Evolutionary conservation across 345 rosid species (phyloP).

Genomic region (Eucalyptus cloeziana): DNA sequence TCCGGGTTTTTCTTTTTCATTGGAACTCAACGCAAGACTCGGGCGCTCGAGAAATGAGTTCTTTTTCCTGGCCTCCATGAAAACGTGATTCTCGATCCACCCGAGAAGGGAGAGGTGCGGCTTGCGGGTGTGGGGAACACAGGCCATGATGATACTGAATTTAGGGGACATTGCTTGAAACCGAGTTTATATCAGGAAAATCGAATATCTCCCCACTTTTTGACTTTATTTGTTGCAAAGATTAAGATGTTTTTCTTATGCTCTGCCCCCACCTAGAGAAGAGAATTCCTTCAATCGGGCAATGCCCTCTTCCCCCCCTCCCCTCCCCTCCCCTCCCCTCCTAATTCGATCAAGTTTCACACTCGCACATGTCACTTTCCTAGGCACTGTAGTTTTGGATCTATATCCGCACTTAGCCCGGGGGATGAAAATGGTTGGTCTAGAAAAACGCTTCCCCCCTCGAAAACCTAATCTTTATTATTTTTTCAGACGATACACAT

Average conservation of each 20-base stretch:
- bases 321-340: neutral
- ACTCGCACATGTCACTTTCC: neutral
- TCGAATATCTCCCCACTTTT: neutral
- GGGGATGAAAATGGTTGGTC: neutral
- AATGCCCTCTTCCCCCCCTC: neutral
- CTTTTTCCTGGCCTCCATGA: neutral
- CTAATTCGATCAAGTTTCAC: neutral
- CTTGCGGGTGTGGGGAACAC: neutral
- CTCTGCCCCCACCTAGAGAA: neutral
- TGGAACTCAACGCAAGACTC: neutral
- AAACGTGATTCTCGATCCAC: neutral
- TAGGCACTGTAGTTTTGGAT: neutral
- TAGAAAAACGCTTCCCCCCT: neutral
- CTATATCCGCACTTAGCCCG: neutral
- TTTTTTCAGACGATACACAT: neutral
- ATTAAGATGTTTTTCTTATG: neutral
- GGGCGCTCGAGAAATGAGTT: neutral
- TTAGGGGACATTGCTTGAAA: neutral
- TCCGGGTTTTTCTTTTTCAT: neutral
- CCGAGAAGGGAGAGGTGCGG: neutral
- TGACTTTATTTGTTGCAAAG: neutral
- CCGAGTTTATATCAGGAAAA: neutral
- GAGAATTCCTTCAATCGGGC: neutral
- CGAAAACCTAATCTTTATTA: neutral
- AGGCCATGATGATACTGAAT: neutral